These are phyloP conservation scores for Pleurotus citrinopileatus DNA, from an alignment of 768 basidiomycete species.

Conservation along the genomic window DNA sequence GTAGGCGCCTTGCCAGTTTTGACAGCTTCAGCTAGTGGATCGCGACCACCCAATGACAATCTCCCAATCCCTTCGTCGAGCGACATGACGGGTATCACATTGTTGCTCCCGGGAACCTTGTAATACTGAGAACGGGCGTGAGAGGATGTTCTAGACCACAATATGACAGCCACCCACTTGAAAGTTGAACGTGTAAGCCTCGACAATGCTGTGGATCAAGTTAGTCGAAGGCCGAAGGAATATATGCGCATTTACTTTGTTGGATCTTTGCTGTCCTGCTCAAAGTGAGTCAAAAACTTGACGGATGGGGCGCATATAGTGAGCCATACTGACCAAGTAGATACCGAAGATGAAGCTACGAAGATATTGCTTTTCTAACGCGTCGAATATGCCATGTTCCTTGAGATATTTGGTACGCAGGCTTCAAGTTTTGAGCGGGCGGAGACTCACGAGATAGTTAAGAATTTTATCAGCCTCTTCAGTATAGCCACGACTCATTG, in stretches of 20 bases:
- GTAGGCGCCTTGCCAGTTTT: conserved; percentile 66
- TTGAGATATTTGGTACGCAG: conserved; percentile 22
- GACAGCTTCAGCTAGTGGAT: conserved; percentile 60
- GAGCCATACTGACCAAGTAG: conserved; percentile 61
- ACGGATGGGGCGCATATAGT: neutral
- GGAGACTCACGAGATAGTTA: conserved; percentile 66
- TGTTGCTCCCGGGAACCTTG: conserved; percentile 56
- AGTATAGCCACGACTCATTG: conserved; percentile 72
- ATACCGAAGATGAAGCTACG: conserved; percentile 84
- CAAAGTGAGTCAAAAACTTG: conserved; percentile 8
- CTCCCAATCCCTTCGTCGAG: conserved; percentile 59
- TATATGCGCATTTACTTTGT: conserved; percentile 59
- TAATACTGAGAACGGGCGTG: conserved; percentile 51
- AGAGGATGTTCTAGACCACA: neutral
- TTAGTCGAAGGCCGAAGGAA: conserved; percentile 7
- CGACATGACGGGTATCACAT: conserved; percentile 68
- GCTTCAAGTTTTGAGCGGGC: conserved; percentile 7
- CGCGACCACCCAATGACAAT: conserved; percentile 43
- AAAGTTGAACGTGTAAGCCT: conserved; percentile 89
- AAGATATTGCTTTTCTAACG: conserved; percentile 80
- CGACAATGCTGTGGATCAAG: conserved; percentile 59
- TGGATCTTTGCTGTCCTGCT: conserved; percentile 79
- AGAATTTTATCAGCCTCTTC: conserved; percentile 81
- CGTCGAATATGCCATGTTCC: conserved; percentile 88
- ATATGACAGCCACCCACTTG: conserved; percentile 40